Evolutionary conservation across 208 protist species (phyloP).

Genomic region (Wallacemonas rigidus): DNA sequence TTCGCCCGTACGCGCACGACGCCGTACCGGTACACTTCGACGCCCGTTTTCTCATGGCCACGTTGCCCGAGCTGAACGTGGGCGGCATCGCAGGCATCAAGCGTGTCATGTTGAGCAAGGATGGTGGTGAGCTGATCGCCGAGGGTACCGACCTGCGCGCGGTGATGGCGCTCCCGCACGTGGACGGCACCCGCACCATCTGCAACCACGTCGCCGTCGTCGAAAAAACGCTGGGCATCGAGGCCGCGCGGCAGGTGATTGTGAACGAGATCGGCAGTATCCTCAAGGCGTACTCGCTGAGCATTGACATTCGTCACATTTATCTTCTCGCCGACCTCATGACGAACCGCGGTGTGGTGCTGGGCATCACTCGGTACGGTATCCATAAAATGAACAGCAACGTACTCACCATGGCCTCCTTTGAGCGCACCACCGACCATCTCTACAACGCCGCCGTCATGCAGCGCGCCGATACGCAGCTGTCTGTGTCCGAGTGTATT

Average conservation of each 20-base stretch:
- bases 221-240: conserved; percentile 96
- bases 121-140: conserved; percentile 82
- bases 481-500: conserved; percentile 97
- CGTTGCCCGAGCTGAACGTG: conserved; percentile 92
- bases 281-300: conserved; percentile 97
- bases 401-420: conserved; percentile 99
- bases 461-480: conserved; percentile 76
- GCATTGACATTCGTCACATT: conserved; percentile 97
- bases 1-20: conserved; percentile 71
- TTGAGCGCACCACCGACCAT: conserved; percentile 99
- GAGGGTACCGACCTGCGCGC: conserved; percentile 92
- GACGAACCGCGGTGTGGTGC: conserved; percentile 97
- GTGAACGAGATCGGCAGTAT: conserved; percentile 97
- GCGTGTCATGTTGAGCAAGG: conserved; percentile 95
- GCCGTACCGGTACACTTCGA: conserved; percentile 66
- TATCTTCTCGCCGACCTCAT: conserved; percentile 99
- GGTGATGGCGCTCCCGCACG: conserved; percentile 96
- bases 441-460: conserved; percentile 98
- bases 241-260: conserved; percentile 96
- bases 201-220: conserved; percentile 99
- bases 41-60: conserved; percentile 85
- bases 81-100: conserved; percentile 94
- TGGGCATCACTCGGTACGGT: conserved; percentile 99
- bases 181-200: conserved; percentile 85
- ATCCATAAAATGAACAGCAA: conserved; percentile 99